Conservation (phyloP, 2,329 filamentous ascomycete species). For the Arachnomyces sp. region DNA sequence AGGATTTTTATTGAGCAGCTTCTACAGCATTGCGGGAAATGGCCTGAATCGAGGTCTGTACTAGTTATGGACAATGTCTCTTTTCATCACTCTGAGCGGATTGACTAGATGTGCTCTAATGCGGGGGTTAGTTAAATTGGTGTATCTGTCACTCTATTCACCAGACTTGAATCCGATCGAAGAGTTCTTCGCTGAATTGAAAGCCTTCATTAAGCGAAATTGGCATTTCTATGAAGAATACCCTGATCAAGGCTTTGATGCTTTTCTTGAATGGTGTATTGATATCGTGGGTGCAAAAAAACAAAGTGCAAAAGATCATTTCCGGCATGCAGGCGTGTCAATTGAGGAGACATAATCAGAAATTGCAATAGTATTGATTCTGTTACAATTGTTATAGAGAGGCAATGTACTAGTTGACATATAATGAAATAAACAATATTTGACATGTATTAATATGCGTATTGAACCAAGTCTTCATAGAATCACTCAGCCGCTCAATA, state of each 20-base stretch:
- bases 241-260: slow-evolving; percentile 12
- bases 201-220: slow-evolving; percentile 25
- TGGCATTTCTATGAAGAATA: slow-evolving; percentile 15
- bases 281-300: slow-evolving; percentile 15
- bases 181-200: slow-evolving; percentile 30
- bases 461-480: too few relatives aligned
- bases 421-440: too few relatives aligned
- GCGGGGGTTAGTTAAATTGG: slow-evolving; percentile 23
- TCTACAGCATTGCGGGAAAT: too few relatives aligned
- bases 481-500: too few relatives aligned
- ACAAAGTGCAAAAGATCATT: slow-evolving; percentile 15
- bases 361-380: too few relatives aligned
- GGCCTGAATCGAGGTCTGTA: too few relatives aligned
- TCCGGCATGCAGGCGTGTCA: slow-evolving; percentile 14
- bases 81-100: slow-evolving; percentile 18
- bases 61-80: slow-evolving; percentile 3
- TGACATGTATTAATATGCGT: too few relatives aligned
- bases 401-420: too few relatives aligned
- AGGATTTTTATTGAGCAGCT: too few relatives aligned
- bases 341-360: slow-evolving; percentile 5
- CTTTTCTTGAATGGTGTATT: slow-evolving; percentile 19
- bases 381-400: too few relatives aligned
- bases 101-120: slow-evolving; percentile 22
- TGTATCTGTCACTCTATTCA: slow-evolving; percentile 28
- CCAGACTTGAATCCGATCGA: slow-evolving; percentile 31